Evolutionary conservation across 495 filamentous ascomycete species (phyloP).

Genomic region (Cairneyella variabilis): DNA sequence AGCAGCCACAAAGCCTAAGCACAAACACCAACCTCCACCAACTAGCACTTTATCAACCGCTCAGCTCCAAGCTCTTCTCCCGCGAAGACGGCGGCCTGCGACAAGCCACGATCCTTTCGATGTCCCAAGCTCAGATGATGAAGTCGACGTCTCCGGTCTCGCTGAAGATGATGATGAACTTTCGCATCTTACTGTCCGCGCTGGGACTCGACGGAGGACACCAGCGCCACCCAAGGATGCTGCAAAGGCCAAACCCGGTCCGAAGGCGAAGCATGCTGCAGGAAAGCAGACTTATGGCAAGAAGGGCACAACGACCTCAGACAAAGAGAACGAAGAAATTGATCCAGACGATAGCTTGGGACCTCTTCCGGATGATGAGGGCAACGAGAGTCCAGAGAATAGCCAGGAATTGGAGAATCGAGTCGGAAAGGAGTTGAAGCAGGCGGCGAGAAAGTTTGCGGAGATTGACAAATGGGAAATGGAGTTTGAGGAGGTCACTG

Average conservation of each 20-base stretch:
- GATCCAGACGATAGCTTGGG: conserved; percentile 30
- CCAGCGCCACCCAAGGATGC: conserved; percentile 27
- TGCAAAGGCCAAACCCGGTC: conserved; percentile 8
- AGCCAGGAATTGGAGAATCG: conserved; percentile 26
- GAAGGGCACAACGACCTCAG: conserved; percentile 26
- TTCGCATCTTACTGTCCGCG: conserved; percentile 17
- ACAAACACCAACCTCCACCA: conserved; percentile 12
- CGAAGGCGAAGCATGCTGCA: conserved; percentile 18
- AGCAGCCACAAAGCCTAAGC: conserved; percentile 20
- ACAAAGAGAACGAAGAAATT: conserved; percentile 44
- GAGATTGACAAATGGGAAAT: conserved; percentile 69
- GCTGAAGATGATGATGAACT: conserved; percentile 34
- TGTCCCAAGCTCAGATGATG: conserved; percentile 29
- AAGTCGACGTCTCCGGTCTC: conserved; percentile 26
- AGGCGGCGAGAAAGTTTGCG: conserved; percentile 52
- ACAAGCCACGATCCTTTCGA: conserved; percentile 37
- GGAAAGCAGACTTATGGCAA: conserved; percentile 19
- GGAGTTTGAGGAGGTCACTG: conserved; percentile 64
- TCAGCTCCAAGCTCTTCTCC: conserved; percentile 42
- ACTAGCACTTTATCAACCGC: conserved; percentile 36
- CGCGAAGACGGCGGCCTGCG: conserved; percentile 40
- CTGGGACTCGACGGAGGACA: conserved; percentile 29
- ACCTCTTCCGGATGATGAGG: conserved; percentile 26
- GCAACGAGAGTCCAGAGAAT: conserved; percentile 20
- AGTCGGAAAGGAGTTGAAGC: conserved; percentile 35